These are phyloP conservation scores for Amanita pallidorosea DNA, from an alignment of 768 basidiomycete species.

Conservation along the genomic window DNA sequence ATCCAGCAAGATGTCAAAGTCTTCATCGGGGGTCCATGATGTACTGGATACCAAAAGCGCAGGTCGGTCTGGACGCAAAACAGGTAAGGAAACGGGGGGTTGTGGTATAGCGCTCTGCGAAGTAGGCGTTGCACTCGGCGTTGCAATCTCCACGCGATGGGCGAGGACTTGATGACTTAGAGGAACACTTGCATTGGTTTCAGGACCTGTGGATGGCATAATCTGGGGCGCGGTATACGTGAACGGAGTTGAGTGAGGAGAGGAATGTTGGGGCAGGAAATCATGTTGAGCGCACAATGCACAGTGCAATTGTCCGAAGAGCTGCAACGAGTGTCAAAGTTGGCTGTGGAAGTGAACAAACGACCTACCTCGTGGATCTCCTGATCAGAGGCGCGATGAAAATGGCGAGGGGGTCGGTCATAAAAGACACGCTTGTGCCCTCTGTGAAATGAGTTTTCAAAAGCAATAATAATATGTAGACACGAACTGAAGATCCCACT, in stretches of 20 bases:
- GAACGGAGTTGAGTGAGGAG: constrained; percentile 52
- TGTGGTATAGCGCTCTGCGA: constrained; percentile 19
- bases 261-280: constrained; percentile 43
- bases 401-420: constrained; percentile 84
- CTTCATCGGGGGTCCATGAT: constrained; percentile 96
- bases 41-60: constrained; percentile 88
- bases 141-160: constrained; percentile 5
- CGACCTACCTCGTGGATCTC: constrained; percentile 64
- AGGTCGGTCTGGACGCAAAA: constrained; percentile 61
- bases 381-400: constrained; percentile 57
- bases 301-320: constrained; percentile 38
- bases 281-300: constrained; percentile 23
- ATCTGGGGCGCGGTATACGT: constrained; percentile 28
- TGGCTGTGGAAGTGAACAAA: neutral
- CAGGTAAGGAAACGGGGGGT: constrained; percentile 27
- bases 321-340: constrained; percentile 18
- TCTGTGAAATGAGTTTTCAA: constrained; percentile 27
- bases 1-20: constrained; percentile 74
- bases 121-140: constrained; percentile 14
- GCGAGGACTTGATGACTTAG: neutral
- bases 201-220: neutral
- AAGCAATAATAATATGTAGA: neutral
- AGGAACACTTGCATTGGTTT: constrained; percentile 8
- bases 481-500: constrained; percentile 73
- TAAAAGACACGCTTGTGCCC: constrained; percentile 73